These are phyloP conservation scores for Scenedesmus sp. DNA, from an alignment of 163 green algal species.

Conservation along the genomic window DNA sequence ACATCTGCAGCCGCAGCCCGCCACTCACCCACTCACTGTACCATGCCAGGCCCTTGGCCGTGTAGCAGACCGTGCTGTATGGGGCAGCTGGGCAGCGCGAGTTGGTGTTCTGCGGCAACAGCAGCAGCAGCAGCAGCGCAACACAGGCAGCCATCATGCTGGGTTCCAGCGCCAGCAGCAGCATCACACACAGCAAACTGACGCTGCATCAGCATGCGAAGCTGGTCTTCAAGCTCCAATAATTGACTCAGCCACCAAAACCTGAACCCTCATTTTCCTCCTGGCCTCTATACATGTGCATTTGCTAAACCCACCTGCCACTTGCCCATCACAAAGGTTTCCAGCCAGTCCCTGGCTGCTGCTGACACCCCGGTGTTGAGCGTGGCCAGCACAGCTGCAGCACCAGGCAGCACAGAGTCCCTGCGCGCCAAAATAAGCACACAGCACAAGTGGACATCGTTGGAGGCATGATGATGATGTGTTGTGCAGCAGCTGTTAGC, in stretches of 20 bases:
- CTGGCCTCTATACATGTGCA: too few species aligned
- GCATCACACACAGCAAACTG: too few species aligned
- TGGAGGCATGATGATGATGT: neutral
- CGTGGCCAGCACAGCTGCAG: conserved; percentile 9
- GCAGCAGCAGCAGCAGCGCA: neutral
- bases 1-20: too few species aligned
- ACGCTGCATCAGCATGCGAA: too few species aligned
- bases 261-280: neutral
- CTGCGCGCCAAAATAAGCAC: neutral
- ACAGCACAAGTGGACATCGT: neutral
- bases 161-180: neutral
- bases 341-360: conserved; percentile 20
- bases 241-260: neutral
- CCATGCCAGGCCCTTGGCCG: conserved; percentile 26
- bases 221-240: too few species aligned
- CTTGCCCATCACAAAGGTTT: conserved; percentile 41
- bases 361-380: neutral
- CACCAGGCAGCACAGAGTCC: conserved; percentile 36
- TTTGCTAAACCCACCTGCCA: conserved; percentile 26
- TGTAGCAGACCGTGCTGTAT: conserved; percentile 53
- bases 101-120: conserved; percentile 29
- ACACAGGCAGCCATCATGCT: neutral
- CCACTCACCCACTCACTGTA: conserved; percentile 14
- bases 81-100: conserved; percentile 32
- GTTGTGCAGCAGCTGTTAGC: too few species aligned